These are phyloP conservation scores for Citrullus amarus DNA, from an alignment of 306 rosid genomes.

Conservation along the genomic window DNA sequence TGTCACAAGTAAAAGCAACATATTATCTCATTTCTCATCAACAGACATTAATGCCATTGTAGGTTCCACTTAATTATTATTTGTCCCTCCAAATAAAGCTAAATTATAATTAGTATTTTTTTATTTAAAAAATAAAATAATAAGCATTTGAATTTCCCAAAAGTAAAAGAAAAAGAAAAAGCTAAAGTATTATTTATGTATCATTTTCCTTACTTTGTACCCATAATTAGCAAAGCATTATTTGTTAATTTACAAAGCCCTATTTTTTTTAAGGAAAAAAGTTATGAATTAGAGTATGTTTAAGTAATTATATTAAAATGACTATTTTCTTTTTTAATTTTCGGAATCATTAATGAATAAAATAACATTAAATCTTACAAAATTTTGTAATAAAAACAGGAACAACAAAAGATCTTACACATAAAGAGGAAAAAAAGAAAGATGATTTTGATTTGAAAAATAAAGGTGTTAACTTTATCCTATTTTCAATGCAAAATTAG, in stretches of 20 bases:
- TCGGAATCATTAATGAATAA: neutral
- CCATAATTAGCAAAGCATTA: neutral
- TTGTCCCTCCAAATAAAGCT: neutral
- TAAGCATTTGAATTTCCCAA: too few species aligned
- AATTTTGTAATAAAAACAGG: neutral
- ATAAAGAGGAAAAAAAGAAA: neutral
- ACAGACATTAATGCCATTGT: neutral
- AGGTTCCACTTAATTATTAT: neutral
- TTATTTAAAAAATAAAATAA: too few species aligned
- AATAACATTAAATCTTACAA: neutral
- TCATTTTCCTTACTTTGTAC: neutral
- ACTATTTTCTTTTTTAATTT: neutral
- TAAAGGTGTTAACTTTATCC: neutral
- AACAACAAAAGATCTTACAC: neutral
- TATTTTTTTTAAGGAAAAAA: neutral
- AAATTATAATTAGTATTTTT: neutral
- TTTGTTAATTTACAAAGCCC: neutral
- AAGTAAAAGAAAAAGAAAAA: neutral
- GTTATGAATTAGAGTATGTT: neutral
- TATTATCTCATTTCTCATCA: neutral
- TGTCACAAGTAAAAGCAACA: slow-evolving; percentile 7
- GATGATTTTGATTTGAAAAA: neutral
- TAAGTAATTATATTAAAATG: neutral
- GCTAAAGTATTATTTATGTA: neutral
- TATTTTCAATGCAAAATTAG: neutral